Evolutionary conservation across 345 rosid species (phyloP), one percentile per base, ranked within the genome.

Genomic region (Noccaea bulbosa): DNA sequence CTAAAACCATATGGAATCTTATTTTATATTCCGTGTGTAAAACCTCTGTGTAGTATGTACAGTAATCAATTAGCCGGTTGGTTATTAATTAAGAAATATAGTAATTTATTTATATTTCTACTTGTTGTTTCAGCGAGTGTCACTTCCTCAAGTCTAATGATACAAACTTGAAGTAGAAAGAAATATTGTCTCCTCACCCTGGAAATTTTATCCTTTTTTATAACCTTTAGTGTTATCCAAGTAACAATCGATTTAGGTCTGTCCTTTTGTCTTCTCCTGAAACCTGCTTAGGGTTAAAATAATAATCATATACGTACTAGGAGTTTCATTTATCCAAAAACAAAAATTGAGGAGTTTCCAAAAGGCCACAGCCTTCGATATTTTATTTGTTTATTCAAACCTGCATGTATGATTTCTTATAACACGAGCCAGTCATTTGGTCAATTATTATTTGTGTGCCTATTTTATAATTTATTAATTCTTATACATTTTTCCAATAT

Each of bases 11-110:
- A 67, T 67, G 67, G 78, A 74, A 67, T 74, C 62, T 20, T 74
- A 8, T 8, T 12, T 72, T 65, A 56, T 62, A 72, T 73, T 73
- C 77, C 72, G n/a, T 49, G 53, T 47, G 60, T 66, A 34, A 1
- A 10, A 47, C 24, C 34, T 10, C 11, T 45, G 6, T 33, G 4
- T 50, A 27, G 5, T 24, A 27, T 72, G 77, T 73, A 73, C 52
- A 73, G 46, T 65, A 46, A 5, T 65, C 1, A 27, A 0, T 33
- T 20, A 20, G 22, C 22, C 2, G 24, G 51, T 65, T 73, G 66
- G 60, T 73, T 73, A 24, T 27, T 58, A 38, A 24, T 27, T 58
- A 38, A 11, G 65, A 8, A 73, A 38, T 11, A 46, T 22, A 55
- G 5, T 59, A n/a, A 8, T 52, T 40, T 0, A 62, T 62, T 8